A percentile compares a stretch with the other conserved stretches of the same genome.
These are phyloP conservation scores for Diophrys sp. DNA, from an alignment of 73 alveolate genomes.

Conservation along the genomic window DNA sequence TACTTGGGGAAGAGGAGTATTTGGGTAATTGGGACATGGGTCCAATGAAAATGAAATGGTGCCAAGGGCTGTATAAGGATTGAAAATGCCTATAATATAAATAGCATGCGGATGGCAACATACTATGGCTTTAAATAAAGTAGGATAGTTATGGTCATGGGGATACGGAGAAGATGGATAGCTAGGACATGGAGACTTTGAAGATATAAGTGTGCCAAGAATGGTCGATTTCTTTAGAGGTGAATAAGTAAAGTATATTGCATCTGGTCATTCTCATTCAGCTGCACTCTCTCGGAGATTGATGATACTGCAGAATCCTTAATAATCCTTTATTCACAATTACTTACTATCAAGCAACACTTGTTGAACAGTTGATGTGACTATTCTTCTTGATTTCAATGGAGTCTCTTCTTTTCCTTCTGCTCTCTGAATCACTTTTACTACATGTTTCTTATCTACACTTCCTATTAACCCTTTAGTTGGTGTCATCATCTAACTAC, in stretches of 20 bases:
- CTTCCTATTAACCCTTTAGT: too few relatives aligned
- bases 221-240: constrained; percentile 44
- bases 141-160: constrained; percentile 89
- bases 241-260: constrained; percentile 21
- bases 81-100: constrained; percentile 21
- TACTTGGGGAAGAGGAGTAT: constrained; percentile 95
- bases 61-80: constrained; percentile 58
- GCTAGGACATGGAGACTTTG: constrained; percentile 89
- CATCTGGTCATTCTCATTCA: constrained; percentile 76
- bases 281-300: constrained; percentile 54
- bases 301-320: constrained; percentile 65
- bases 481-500: too few relatives aligned
- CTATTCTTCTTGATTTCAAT: too few relatives aligned
- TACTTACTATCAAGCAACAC: too few relatives aligned
- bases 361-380: too few relatives aligned
- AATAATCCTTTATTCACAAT: too few relatives aligned
- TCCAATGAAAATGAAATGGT: constrained; percentile 66
- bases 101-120: constrained; percentile 94
- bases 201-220: constrained; percentile 62
- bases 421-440: too few relatives aligned
- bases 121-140: constrained; percentile 75
- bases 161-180: constrained; percentile 96
- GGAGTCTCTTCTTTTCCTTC: too few relatives aligned
- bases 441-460: too few relatives aligned
- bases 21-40: constrained; percentile 91